Percentiles rank a stretch among this genome's conserved stretches.
These are phyloP conservation scores for Pseudogymnoascus sp. DNA, from an alignment of 2,329 filamentous ascomycete genomes.

Conservation along the genomic window DNA sequence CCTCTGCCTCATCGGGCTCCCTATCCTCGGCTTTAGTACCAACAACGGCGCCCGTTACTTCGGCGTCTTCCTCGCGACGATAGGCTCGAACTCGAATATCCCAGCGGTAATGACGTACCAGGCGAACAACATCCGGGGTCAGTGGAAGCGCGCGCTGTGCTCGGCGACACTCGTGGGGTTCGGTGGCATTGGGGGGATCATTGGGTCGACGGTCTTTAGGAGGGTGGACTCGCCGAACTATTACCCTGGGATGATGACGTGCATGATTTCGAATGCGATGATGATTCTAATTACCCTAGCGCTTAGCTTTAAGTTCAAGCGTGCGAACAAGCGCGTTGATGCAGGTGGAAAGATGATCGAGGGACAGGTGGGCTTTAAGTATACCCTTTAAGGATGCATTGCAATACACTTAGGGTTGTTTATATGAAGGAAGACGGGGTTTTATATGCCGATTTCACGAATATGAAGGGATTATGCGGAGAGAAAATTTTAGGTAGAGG, in stretches of 20 bases:
- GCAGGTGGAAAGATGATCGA: slow-evolving; percentile 30
- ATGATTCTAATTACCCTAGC: slow-evolving; percentile 23
- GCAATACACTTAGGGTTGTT: neutral
- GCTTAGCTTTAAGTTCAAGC: slow-evolving; percentile 26
- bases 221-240: slow-evolving; percentile 46
- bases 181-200: slow-evolving; percentile 72
- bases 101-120: slow-evolving; percentile 71
- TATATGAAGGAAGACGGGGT: neutral
- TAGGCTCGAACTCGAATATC: slow-evolving; percentile 57
- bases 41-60: slow-evolving; percentile 44
- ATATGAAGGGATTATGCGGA: neutral
- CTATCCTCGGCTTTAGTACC: slow-evolving; percentile 42
- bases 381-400: slow-evolving; percentile 19
- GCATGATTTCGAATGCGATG: slow-evolving; percentile 19
- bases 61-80: slow-evolving; percentile 33
- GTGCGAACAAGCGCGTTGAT: slow-evolving; percentile 29
- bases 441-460: neutral
- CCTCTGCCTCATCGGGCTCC: slow-evolving; percentile 25
- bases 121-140: slow-evolving; percentile 78
- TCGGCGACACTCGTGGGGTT: slow-evolving; percentile 69
- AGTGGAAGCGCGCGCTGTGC: slow-evolving; percentile 80
- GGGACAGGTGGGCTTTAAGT: slow-evolving; percentile 28
- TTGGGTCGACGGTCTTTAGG: slow-evolving; percentile 65
- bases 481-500: neutral
- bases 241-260: slow-evolving; percentile 22